A percentile compares a stretch with the other conserved stretches of the same genome.
These are phyloP conservation scores for Moniliella sp. DNA, from an alignment of 1,284 basidiomycete species.

Conservation along the genomic window DNA sequence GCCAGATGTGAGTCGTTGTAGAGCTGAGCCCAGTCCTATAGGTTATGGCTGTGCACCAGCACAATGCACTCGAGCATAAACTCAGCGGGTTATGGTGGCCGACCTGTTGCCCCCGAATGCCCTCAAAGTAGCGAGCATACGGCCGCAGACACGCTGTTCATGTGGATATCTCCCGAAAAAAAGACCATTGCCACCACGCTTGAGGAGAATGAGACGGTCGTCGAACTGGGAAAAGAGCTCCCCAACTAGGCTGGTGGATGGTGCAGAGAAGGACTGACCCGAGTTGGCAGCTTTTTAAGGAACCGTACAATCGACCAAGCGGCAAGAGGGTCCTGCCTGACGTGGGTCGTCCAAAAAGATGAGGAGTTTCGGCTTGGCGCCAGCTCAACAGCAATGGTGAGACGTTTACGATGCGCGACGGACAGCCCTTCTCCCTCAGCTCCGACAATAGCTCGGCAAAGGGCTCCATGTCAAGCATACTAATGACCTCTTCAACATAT, in stretches of 20 bases:
- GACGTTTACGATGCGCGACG: constrained; percentile 2
- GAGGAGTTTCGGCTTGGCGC: constrained; percentile 9
- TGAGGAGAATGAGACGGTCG: constrained; percentile 8
- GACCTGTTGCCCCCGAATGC: neutral
- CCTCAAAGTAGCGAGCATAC: neutral
- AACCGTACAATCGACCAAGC: constrained; percentile 12
- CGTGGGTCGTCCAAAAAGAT: constrained; percentile 38
- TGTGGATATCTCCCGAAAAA: constrained; percentile 9
- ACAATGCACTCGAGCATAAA: constrained; percentile 14
- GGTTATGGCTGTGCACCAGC: constrained; percentile 18
- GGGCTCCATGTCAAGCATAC: constrained; percentile 2
- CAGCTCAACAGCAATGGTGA: constrained; percentile 3
- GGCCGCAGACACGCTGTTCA: neutral
- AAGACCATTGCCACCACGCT: constrained; percentile 9
- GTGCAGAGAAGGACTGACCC: constrained; percentile 13
- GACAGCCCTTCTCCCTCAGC: constrained; percentile 1
- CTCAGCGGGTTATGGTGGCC: constrained; percentile 37
- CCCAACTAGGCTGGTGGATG: constrained; percentile 13
- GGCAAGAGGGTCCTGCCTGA: constrained; percentile 9
- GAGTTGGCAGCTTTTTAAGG: constrained; percentile 11
- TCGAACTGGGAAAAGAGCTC: constrained; percentile 11
- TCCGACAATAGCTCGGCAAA: constrained; percentile 2
- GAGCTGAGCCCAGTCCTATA: constrained; percentile 22
- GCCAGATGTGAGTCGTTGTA: constrained; percentile 11
- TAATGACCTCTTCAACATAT: constrained; percentile 2